Percentiles rank a stretch among this genome's conserved stretches.
These are phyloP conservation scores for Fusarium dlaminii DNA, from an alignment of 2,329 filamentous ascomycete genomes.

Conservation along the genomic window DNA sequence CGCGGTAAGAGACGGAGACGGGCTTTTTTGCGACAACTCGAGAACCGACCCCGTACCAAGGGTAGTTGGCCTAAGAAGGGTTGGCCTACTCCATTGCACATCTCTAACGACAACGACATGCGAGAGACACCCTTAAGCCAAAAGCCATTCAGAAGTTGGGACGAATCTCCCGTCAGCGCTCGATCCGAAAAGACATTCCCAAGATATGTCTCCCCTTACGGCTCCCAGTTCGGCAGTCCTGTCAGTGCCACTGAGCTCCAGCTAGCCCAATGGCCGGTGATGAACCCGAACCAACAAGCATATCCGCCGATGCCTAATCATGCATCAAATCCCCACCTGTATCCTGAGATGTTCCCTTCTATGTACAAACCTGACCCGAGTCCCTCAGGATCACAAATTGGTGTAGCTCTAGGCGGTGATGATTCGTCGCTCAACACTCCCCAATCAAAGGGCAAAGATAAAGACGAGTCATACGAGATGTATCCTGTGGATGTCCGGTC, in stretches of 20 bases:
- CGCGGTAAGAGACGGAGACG: slow-evolving; percentile 65
- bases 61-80: not conserved
- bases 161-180: slow-evolving; percentile 61
- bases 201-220: not conserved
- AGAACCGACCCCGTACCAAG: not conserved
- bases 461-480: not conserved
- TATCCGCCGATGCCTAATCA: not conserved
- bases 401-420: not conserved
- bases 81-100: slow-evolving; percentile 52
- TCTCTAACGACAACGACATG: slow-evolving; percentile 34
- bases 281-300: not conserved
- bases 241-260: not conserved
- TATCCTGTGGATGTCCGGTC: not conserved
- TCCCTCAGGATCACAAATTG: not conserved
- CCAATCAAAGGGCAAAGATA: not conserved
- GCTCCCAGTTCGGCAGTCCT: not conserved
- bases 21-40: slow-evolving; percentile 53
- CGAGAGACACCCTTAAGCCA: slow-evolving; percentile 62
- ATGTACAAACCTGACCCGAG: not conserved
- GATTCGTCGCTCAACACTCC: not conserved
- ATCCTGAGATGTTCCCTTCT: not conserved
- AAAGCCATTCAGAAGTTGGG: slow-evolving; percentile 63
- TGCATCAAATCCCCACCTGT: not conserved
- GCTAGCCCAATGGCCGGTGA: not conserved
- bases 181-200: not conserved